Conservation (phyloP, 352 stramenopile species). For the Phytopythium ostracodes region DNA sequence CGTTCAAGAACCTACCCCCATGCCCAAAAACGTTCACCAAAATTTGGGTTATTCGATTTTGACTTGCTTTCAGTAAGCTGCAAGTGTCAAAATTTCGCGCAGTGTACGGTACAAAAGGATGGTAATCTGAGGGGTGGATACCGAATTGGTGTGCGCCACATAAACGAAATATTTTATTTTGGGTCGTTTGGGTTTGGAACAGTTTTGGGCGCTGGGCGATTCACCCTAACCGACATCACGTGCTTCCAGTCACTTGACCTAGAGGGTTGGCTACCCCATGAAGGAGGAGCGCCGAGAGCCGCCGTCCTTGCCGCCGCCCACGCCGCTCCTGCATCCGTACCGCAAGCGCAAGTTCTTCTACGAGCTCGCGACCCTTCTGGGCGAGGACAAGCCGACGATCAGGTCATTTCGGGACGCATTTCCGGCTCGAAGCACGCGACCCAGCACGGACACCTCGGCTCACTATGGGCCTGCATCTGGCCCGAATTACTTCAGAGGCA, state of each 20-base stretch:
- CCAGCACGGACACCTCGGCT: background rate
- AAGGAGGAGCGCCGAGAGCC: background rate
- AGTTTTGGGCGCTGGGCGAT: background rate
- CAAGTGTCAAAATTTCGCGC: background rate
- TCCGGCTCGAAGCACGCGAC: conserved; percentile 9
- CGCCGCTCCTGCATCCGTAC: conserved; percentile 40
- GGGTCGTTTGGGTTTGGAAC: background rate
- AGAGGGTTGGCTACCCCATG: background rate
- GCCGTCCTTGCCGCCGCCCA: background rate
- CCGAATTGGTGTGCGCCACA: background rate
- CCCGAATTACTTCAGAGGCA: conserved; percentile 6
- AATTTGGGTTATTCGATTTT: background rate
- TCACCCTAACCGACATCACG: no score
- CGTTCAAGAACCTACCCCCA: background rate
- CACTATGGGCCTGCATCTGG: conserved; percentile 1
- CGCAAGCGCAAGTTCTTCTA: conserved; percentile 81
- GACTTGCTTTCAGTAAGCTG: background rate
- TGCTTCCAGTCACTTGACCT: background rate
- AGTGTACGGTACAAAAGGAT: background rate
- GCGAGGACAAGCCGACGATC: conserved; percentile 31
- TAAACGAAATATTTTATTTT: background rate
- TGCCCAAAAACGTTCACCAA: background rate
- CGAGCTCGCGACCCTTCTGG: conserved; percentile 46
- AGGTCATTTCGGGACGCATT: conserved; percentile 31
- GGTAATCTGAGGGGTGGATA: background rate